Percentiles rank a stretch among this genome's conserved stretches.
These are phyloP conservation scores for Plasmodium malariae DNA, from an alignment of 169 alveolate species.

Conservation along the genomic window DNA sequence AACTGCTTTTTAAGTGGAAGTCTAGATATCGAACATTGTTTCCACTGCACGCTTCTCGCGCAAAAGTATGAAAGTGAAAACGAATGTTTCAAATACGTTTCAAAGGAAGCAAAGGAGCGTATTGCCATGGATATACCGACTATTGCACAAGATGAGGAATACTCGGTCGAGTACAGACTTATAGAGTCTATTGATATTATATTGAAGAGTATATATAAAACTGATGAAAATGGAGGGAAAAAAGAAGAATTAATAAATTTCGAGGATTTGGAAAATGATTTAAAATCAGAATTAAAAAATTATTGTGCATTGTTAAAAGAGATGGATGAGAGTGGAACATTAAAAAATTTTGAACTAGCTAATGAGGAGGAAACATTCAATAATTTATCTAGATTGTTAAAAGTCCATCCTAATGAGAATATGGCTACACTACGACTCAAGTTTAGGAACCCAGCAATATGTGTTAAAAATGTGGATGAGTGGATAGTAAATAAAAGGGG, in stretches of 20 bases:
- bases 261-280: constrained; percentile 18
- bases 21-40: constrained; percentile 37
- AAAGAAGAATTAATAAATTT: constrained; percentile 6
- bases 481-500: constrained; percentile 59
- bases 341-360: constrained; percentile 17
- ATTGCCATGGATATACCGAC: background rate
- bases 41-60: constrained; percentile 41
- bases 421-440: background rate
- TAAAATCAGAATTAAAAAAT: constrained; percentile 12
- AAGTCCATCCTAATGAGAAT: constrained; percentile 11
- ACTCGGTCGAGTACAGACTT: constrained; percentile 13
- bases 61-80: background rate
- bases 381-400: constrained; percentile 20
- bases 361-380: constrained; percentile 24
- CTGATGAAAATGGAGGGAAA: background rate
- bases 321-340: constrained; percentile 60
- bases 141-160: constrained; percentile 15
- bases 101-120: background rate
- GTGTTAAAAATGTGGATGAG: constrained; percentile 53
- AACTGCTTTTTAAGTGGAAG: constrained; percentile 52
- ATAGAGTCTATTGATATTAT: constrained; percentile 23
- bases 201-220: constrained; percentile 20
- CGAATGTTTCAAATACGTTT: constrained; percentile 37
- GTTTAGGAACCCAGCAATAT: constrained; percentile 55
- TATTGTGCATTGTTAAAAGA: constrained; percentile 31